Percentiles rank a stretch among this genome's conserved stretches.
phyloP scores from a whole-genome alignment of 2,329 filamentous ascomycete genomes.

The Trichoderma sp. region DNA sequence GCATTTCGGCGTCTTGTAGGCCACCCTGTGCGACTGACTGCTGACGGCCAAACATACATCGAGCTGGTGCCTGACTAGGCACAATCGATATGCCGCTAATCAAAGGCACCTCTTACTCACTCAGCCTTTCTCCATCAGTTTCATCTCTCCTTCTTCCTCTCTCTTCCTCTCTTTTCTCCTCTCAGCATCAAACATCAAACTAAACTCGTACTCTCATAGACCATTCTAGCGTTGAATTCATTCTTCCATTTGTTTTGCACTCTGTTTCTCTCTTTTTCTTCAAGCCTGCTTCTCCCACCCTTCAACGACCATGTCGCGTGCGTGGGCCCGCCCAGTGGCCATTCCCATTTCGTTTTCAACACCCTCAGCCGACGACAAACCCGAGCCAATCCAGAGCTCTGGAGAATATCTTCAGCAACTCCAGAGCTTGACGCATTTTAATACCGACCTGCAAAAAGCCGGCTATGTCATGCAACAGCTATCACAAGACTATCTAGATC shows the following conservation, averaged over 20 bases:
- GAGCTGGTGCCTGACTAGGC: not conserved
- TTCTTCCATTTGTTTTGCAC: too few species aligned
- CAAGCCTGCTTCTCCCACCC: not conserved
- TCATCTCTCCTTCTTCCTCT: not conserved
- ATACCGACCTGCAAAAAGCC: conserved; percentile 26
- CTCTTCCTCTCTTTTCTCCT: not conserved
- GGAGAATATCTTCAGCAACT: conserved; percentile 27
- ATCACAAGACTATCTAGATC: conserved; percentile 30
- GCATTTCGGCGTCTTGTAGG: not conserved
- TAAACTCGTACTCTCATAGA: not conserved
- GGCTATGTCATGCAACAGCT: conserved; percentile 34
- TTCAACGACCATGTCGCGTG: not conserved
- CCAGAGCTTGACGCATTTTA: conserved; percentile 25
- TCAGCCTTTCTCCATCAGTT: not conserved
- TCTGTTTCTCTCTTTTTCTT: not conserved
- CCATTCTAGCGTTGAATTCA: not conserved
- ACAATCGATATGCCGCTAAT: not conserved
- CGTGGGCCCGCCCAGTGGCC: not conserved
- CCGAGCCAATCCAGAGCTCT: conserved; percentile 27
- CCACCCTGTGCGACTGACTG: not conserved
- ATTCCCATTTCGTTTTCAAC: not conserved
- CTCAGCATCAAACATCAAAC: not conserved
- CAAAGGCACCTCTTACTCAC: not conserved
- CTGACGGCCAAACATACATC: not conserved
- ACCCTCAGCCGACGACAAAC: conserved; percentile 9